Conservation (phyloP, 2,329 filamentous ascomycete genomes). For the Exophiala phaeomuriformis region DNA sequence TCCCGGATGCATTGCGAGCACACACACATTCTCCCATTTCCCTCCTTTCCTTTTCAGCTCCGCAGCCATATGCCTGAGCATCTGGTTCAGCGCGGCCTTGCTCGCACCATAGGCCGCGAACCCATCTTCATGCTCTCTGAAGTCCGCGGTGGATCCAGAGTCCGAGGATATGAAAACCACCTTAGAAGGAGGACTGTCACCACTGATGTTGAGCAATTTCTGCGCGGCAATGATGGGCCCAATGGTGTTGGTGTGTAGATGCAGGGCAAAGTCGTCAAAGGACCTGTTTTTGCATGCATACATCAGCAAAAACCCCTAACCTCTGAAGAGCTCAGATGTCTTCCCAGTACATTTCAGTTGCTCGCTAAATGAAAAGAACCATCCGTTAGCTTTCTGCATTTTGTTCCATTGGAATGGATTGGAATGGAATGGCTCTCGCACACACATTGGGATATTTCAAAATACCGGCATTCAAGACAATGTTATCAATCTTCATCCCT, state of each 20-base stretch:
- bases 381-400: slow-evolving; percentile 5
- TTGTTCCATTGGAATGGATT: too few species aligned
- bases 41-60: slow-evolving; percentile 47
- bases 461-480: slow-evolving; percentile 52
- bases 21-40: slow-evolving; percentile 29
- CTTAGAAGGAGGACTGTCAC: slow-evolving; percentile 42
- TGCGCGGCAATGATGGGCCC: slow-evolving; percentile 53
- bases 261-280: slow-evolving; percentile 48
- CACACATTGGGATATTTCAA: slow-evolving; percentile 51
- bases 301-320: slow-evolving; percentile 1
- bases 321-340: background rate
- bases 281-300: slow-evolving; percentile 33
- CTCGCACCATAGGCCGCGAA: slow-evolving; percentile 53
- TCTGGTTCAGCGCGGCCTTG: slow-evolving; percentile 53
- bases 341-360: slow-evolving; percentile 43
- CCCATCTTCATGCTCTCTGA: slow-evolving; percentile 51
- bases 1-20: slow-evolving; percentile 52
- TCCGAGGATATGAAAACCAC: slow-evolving; percentile 53
- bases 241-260: slow-evolving; percentile 53
- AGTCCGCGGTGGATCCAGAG: slow-evolving; percentile 46
- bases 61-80: slow-evolving; percentile 49
- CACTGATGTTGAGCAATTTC: slow-evolving; percentile 43
- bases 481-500: slow-evolving; percentile 44
- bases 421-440: slow-evolving; percentile 30
- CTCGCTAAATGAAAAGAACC: slow-evolving; percentile 35